These are phyloP conservation scores for Nannochloropsis salina DNA, from an alignment of 108 stramenopile species.

Conservation along the genomic window DNA sequence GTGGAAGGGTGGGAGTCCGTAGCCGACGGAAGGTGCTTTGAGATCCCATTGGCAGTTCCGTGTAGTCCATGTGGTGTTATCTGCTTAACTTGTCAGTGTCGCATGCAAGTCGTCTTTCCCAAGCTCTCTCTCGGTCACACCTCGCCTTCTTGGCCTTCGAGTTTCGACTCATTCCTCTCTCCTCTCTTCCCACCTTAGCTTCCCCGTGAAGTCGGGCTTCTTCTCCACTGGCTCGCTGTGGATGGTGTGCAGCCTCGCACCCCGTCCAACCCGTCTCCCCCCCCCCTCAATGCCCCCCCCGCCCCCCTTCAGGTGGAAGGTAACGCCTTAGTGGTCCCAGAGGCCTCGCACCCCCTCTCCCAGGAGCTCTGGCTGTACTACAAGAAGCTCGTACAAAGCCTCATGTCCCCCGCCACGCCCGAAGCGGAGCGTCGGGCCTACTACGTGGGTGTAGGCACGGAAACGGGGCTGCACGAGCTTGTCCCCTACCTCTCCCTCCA, in stretches of 20 bases:
- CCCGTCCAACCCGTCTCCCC: not conserved
- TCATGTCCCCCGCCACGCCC: not conserved
- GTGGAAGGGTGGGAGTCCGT: not conserved
- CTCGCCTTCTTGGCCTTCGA: not conserved
- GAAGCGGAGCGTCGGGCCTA: not conserved
- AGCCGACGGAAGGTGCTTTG: not conserved
- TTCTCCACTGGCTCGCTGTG: slow-evolving; percentile 20
- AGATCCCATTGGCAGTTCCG: too few relatives aligned
- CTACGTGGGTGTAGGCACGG: not conserved
- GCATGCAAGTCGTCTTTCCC: not conserved
- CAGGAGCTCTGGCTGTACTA: not conserved
- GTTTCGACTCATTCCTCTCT: not conserved
- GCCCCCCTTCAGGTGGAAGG: not conserved
- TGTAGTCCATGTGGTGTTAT: too few relatives aligned
- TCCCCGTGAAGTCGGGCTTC: not conserved
- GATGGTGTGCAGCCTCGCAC: slow-evolving; percentile 1
- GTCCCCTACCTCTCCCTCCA: not conserved
- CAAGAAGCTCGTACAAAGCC: not conserved
- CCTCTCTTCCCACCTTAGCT: not conserved
- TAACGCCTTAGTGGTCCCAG: not conserved
- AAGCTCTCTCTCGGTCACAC: not conserved
- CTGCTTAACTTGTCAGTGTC: too few relatives aligned
- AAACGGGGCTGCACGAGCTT: not conserved
- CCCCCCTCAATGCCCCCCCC: not conserved
- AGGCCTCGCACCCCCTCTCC: not conserved